These are phyloP conservation scores for Albizia julibrissin DNA, from an alignment of 306 rosid genomes.

Conservation along the genomic window DNA sequence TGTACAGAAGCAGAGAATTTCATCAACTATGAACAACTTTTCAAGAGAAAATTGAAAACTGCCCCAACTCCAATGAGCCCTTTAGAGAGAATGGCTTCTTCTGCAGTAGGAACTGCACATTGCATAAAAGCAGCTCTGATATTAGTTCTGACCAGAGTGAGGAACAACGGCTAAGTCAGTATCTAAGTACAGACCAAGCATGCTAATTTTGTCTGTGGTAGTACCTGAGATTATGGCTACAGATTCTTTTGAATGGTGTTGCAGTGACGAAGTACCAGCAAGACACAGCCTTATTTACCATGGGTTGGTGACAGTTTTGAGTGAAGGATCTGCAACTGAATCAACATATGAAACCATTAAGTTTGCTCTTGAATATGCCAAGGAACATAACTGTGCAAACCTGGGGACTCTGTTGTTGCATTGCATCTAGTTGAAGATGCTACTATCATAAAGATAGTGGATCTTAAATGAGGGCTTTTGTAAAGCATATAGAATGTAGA, in stretches of 20 bases:
- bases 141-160: slow-evolving; percentile 41
- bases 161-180: slow-evolving; percentile 51
- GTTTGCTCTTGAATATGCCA: slow-evolving; percentile 23
- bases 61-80: slow-evolving; percentile 35
- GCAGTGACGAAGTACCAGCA: slow-evolving; percentile 27
- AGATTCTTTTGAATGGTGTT: slow-evolving; percentile 46
- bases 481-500: too few relatives aligned
- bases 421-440: slow-evolving; percentile 11
- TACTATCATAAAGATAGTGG: slow-evolving; percentile 1
- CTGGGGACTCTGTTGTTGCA: slow-evolving; percentile 27
- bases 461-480: neutral
- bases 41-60: slow-evolving; percentile 23
- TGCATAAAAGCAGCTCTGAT: slow-evolving; percentile 39
- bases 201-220: slow-evolving; percentile 60
- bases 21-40: slow-evolving; percentile 26
- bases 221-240: slow-evolving; percentile 44
- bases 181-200: slow-evolving; percentile 60
- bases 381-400: neutral
- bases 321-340: slow-evolving; percentile 14
- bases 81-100: slow-evolving; percentile 44
- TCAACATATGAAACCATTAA: slow-evolving; percentile 20
- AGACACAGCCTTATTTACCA: slow-evolving; percentile 30
- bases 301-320: slow-evolving; percentile 27
- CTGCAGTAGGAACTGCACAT: slow-evolving; percentile 39
- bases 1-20: slow-evolving; percentile 43